Percentiles rank a stretch among this genome's conserved stretches.
Evolutionary conservation across 1,139 yeast genomes (phyloP).

Genomic region (Entelexis paramagnoliae): DNA sequence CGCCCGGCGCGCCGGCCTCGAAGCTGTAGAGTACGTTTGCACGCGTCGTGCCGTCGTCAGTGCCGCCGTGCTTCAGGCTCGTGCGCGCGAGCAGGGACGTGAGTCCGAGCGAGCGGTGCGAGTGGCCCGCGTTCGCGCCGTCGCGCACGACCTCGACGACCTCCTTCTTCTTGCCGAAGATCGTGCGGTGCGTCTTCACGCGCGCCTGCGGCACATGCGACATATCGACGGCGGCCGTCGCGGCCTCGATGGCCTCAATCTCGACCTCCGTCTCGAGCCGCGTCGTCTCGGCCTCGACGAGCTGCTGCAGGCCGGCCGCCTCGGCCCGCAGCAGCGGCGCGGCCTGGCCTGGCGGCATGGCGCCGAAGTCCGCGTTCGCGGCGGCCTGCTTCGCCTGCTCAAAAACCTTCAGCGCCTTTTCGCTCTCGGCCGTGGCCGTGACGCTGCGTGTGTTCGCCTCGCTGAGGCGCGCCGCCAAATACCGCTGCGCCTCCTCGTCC

Average conservation of each 20-base stretch:
- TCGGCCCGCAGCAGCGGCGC: constrained; percentile 44
- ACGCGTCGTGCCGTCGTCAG: constrained; percentile 13
- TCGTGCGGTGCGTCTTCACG: constrained; percentile 24
- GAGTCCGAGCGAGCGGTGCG: constrained; percentile 22
- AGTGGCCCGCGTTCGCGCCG: constrained; percentile 5
- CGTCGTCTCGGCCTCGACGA: constrained; percentile 61
- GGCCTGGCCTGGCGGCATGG: constrained; percentile 22
- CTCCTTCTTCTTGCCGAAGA: constrained; percentile 26
- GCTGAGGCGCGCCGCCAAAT: constrained; percentile 51
- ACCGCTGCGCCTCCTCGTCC: constrained; percentile 47
- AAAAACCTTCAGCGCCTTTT: constrained; percentile 30
- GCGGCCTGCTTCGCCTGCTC: constrained; percentile 27
- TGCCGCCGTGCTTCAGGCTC: constrained; percentile 19
- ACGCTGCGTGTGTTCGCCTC: constrained; percentile 27
- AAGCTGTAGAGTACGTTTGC: constrained; percentile 54
- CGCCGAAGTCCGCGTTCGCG: constrained; percentile 26
- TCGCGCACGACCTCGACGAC: constrained; percentile 24
- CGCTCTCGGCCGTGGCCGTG: constrained; percentile 28
- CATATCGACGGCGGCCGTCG: constrained; percentile 54
- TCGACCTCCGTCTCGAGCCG: constrained; percentile 75
- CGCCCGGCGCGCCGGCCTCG: constrained; percentile 65
- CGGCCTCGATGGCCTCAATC: constrained; percentile 78
- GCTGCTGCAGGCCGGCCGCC: constrained; percentile 47
- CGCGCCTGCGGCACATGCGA: constrained; percentile 31
- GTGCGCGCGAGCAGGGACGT: constrained; percentile 24